Evolutionary conservation across 2,329 filamentous ascomycete species (phyloP).

Genomic region (Neurospora sp.): DNA sequence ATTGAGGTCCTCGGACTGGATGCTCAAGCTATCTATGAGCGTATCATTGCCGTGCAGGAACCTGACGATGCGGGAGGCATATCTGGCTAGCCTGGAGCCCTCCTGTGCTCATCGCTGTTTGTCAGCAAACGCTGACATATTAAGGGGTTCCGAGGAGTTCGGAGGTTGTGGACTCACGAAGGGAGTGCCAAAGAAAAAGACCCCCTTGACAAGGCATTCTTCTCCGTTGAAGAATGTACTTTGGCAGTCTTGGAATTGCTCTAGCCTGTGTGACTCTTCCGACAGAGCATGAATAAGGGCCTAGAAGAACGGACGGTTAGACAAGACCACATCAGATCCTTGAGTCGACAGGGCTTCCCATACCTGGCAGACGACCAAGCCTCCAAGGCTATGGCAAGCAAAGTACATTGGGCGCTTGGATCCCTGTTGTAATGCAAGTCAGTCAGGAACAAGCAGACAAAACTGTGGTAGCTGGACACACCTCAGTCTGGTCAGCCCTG

Average conservation of each 20-base stretch:
- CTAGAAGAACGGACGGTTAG: not conserved
- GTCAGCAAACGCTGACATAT: not conserved
- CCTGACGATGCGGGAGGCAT: constrained; percentile 1
- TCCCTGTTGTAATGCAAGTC: not conserved
- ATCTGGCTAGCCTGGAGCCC: constrained; percentile 5
- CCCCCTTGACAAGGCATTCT: constrained; percentile 6
- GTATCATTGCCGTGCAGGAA: constrained; percentile 3
- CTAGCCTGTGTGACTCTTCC: not conserved
- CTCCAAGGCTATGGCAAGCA: constrained; percentile 8
- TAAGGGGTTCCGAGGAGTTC: not conserved
- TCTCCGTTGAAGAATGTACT: constrained; percentile 4
- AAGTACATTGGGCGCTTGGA: constrained; percentile 8
- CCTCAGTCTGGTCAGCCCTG: constrained; percentile 4
- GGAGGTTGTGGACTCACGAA: constrained; percentile 2
- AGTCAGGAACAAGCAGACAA: not conserved
- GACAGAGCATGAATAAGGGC: constrained; percentile 6
- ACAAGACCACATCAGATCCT: not conserved
- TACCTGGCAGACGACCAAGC: constrained; percentile 7
- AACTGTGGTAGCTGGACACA: not conserved
- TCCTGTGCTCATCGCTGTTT: not conserved
- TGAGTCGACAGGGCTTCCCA: not conserved
- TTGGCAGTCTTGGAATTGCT: not conserved
- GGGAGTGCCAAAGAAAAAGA: constrained; percentile 8
- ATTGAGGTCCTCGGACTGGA: constrained; percentile 2
- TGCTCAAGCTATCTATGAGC: constrained; percentile 6